phyloP scores from a whole-genome alignment of 1,284 basidiomycete genomes.

The Vanrija sp. region DNA sequence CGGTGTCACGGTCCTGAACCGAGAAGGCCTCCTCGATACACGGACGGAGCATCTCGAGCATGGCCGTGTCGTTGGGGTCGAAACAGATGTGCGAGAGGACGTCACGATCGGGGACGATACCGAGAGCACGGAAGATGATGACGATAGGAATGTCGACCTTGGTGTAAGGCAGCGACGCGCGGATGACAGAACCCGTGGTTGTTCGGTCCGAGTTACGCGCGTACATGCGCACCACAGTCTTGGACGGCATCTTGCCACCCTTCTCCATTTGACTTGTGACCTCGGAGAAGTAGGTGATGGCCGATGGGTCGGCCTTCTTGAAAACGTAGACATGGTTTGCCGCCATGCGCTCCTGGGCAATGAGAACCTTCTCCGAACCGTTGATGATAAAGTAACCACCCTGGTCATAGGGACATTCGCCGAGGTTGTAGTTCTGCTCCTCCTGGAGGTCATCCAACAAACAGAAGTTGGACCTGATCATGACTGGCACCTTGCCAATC shows the following conservation, averaged over 20 bases:
- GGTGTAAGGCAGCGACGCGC: constrained; percentile 96
- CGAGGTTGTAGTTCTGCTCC: constrained; percentile 78
- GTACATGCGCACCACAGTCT: constrained; percentile 98
- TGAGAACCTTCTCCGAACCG: constrained; percentile 98
- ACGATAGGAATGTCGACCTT: constrained; percentile 98
- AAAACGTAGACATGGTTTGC: constrained; percentile 99
- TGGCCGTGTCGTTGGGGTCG: constrained; percentile 89
- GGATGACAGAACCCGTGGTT: constrained; percentile 81
- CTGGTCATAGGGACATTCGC: constrained; percentile 95
- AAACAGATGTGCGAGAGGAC: constrained; percentile 99
- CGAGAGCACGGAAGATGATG: constrained; percentile 96
- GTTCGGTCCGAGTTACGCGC: constrained; percentile 58
- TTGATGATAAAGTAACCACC: constrained; percentile 99
- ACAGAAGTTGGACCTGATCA: constrained; percentile 95
- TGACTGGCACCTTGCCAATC: constrained; percentile 98
- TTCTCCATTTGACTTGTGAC: constrained; percentile 98
- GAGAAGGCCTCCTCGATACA: constrained; percentile 99
- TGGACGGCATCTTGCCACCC: constrained; percentile 96
- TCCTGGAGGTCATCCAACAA: constrained; percentile 77
- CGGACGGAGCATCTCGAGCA: constrained; percentile 98
- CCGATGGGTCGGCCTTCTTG: constrained; percentile 93
- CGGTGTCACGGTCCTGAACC: constrained; percentile 88
- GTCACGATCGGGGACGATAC: constrained; percentile 95
- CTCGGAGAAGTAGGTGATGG: constrained; percentile 93
- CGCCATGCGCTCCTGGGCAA: constrained; percentile 99